These are phyloP conservation scores for Trifolium repens DNA, from an alignment of 306 rosid species.

Conservation along the genomic window DNA sequence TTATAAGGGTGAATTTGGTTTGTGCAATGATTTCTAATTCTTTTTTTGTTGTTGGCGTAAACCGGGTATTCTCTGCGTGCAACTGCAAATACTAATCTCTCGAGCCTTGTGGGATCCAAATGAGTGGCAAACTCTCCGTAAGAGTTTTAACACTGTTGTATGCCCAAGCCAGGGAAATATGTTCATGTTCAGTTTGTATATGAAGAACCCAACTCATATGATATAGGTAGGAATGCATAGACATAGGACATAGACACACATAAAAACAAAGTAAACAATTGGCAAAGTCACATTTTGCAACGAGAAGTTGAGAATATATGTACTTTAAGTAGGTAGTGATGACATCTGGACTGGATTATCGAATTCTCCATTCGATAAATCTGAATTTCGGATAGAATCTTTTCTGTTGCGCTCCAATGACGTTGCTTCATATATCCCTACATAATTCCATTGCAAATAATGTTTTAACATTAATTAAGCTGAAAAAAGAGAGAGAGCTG, in stretches of 20 bases:
- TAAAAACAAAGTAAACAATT: conserved; percentile 17
- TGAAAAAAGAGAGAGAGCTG: not conserved
- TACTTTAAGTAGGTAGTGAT: conserved; percentile 90
- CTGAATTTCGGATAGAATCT: conserved; percentile 63
- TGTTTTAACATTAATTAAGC: conserved; percentile 19
- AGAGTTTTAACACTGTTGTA: too few relatives aligned
- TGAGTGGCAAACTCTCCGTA: too few relatives aligned
- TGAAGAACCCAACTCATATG: too few relatives aligned
- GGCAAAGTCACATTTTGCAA: conserved; percentile 21
- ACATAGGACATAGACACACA: not conserved
- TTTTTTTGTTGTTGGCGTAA: too few relatives aligned
- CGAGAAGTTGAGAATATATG: conserved; percentile 30
- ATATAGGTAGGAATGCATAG: not conserved
- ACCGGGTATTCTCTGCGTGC: too few relatives aligned
- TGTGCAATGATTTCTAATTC: too few relatives aligned
- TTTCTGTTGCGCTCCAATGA: conserved; percentile 76
- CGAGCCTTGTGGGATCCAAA: too few relatives aligned
- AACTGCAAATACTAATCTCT: too few relatives aligned
- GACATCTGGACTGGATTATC: conserved; percentile 70
- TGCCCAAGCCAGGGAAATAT: too few relatives aligned
- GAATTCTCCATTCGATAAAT: conserved; percentile 61
- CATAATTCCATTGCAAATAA: conserved; percentile 42
- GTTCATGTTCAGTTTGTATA: too few relatives aligned
- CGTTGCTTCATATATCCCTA: conserved; percentile 92
- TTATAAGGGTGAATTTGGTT: not conserved